Base-by-base conservation (phyloP, 192 early-diverging fungal genomes). In the Glomus cerebriforme region DNA sequence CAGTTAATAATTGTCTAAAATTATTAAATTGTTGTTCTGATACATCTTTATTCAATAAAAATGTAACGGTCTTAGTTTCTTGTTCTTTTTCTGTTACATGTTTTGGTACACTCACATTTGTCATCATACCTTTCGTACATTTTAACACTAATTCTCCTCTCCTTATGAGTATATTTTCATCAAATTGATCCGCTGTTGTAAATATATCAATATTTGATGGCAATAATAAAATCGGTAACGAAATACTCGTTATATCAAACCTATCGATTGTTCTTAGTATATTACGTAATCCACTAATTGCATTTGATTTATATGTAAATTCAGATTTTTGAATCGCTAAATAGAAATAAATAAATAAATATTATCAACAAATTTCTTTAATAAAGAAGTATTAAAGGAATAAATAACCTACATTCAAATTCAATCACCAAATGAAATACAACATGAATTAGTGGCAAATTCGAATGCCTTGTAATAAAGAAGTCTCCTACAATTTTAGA, bases 401-500 rank as follows among this genome's bases (percentile, higher is more conserved):
- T 0, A n/a, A 64, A 66, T 31, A n/a, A n/a, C 69, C 59, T 78
- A 91, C 91, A 81, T 45, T 86, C 83, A 24, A 84, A 85, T 43
- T 85, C 86, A 68, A 93, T 86, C 60, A 95, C 83, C 58, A 95
- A 80, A 70, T 94, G 93, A 80, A 94, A 95, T 34, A 91, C 89
- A 7, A 92, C 86, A 73, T 95, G 93, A 29, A 89, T 82, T 68
- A 90, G 79, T 8, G 92, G 92, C 31, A 95, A 62, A 79, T 95
- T 94, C 31, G 92, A 93, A 81, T 95, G 94, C 31, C 85, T 77
- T 13, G 94, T 94, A 22, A 94, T 83, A 59, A 95, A 89, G 78
- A 93, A 92, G 68, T 93, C 91, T 8, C 92, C 90, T 82, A 77
- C 22, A 81, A 4, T 64, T 37, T 26, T 39, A 2, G 12, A 27